A percentile compares a stretch with the other conserved stretches of the same genome.
Conservation (phyloP, 164 flowering plant species). For the Vitis amurensis region DNA sequence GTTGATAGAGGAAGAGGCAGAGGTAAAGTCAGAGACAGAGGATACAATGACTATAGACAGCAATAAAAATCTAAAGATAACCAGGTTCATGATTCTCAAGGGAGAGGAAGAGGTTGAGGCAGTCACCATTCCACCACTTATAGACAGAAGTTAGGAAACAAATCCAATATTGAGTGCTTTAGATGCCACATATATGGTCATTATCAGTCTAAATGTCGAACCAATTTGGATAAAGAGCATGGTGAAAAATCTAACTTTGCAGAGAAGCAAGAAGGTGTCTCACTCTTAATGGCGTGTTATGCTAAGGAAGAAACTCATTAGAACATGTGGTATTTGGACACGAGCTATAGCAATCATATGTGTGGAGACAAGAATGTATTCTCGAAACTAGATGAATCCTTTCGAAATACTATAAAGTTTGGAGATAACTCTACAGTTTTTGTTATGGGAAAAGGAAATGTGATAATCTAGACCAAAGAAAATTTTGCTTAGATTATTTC, state of each 20-base stretch:
- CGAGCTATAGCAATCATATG: not conserved
- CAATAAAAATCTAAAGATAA: not conserved
- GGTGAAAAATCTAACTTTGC: slow-evolving; percentile 6
- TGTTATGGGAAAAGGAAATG: slow-evolving; percentile 2
- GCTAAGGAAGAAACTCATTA: not conserved
- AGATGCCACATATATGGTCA: slow-evolving; percentile 4
- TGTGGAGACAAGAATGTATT: slow-evolving; percentile 6
- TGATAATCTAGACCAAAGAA: not conserved
- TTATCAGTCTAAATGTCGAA: not conserved
- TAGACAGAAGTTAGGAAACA: not conserved
- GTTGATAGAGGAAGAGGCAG: not conserved
- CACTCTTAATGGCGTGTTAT: slow-evolving; percentile 7
- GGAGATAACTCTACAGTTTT: not conserved
- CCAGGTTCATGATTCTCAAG: not conserved
- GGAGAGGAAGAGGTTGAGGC: slow-evolving; percentile 6
- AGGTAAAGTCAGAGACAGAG: not conserved
- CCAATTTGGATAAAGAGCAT: not conserved
- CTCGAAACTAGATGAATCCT: slow-evolving; percentile 4
- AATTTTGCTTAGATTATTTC: not conserved
- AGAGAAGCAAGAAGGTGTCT: slow-evolving; percentile 1
- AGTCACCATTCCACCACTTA: not conserved
- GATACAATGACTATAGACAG: not conserved
- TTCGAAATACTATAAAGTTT: not conserved
- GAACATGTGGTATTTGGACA: slow-evolving; percentile 4
- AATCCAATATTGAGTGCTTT: slow-evolving; percentile 5